Percentiles rank a stretch among this genome's conserved stretches.
These are phyloP conservation scores for Domatiomyces catenatus DNA, from an alignment of 2,329 filamentous ascomycete species.

Conservation along the genomic window DNA sequence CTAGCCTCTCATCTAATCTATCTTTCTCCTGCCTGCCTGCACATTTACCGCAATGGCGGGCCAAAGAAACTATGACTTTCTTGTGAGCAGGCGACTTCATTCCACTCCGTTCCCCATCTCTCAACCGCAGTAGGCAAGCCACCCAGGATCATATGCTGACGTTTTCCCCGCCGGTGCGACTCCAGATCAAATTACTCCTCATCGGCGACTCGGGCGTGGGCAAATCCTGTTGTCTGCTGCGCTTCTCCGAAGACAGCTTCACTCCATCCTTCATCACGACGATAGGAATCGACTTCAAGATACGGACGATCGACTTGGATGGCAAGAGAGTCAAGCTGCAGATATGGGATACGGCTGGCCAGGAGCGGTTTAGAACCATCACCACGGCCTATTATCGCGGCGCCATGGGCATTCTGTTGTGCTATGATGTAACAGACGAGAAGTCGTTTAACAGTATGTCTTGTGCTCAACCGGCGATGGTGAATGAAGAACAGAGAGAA, in stretches of 20 bases:
- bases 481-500: neutral
- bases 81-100: slow-evolving; percentile 46
- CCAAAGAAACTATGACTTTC: slow-evolving; percentile 97
- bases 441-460: slow-evolving; percentile 85
- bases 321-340: slow-evolving; percentile 98
- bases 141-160: slow-evolving; percentile 4
- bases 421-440: slow-evolving; percentile 97
- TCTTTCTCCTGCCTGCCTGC: neutral
- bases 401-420: slow-evolving; percentile 93
- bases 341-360: slow-evolving; percentile 98
- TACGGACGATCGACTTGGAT: slow-evolving; percentile 95
- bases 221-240: slow-evolving; percentile 91
- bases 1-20: neutral
- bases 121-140: slow-evolving; percentile 6
- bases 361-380: slow-evolving; percentile 97
- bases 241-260: slow-evolving; percentile 95
- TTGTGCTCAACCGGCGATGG: neutral
- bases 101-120: slow-evolving; percentile 7
- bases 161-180: slow-evolving; percentile 1
- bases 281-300: slow-evolving; percentile 99
- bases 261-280: slow-evolving; percentile 97
- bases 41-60: slow-evolving; percentile 54
- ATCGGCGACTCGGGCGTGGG: slow-evolving; percentile 94
- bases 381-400: slow-evolving; percentile 97
- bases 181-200: slow-evolving; percentile 84